Evolutionary conservation across 169 alveolate species (phyloP), one percentile per base, ranked within the genome.

Genomic region (Plasmodium vivax): DNA sequence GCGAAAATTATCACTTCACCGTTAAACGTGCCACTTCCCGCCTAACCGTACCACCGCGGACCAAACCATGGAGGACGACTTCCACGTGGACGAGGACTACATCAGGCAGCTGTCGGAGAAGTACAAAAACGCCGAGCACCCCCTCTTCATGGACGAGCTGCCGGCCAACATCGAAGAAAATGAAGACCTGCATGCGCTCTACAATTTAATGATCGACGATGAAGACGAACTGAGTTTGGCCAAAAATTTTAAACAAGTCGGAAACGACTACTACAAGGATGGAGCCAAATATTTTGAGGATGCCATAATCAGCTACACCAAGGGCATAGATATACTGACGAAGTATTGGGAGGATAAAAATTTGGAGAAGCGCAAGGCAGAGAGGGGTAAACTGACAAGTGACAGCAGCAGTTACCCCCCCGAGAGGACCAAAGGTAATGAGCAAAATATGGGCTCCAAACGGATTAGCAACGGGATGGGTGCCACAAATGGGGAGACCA

Each of bases 131-230:
- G 85, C 82, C 10, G 94, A 90, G 30, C 94, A 90, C 58, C 94
- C 94, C 8, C 73, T 90, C 62, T 90, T 90, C 82, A 90, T 90
- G 94, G 73, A 47, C 58, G 94, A 90, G 8, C 85, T 90, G 6
- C 94, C 94, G 9, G 82, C 62, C 68, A 80, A 90, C 82, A 80
- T 90, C 2, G 94, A 80, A 62, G 94, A 90, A 47, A 90, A 90
- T 80, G 90, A 90, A 79, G 94, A 90, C 41, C 47, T 90, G 68
- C 73, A 32, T 43, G 94, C 94, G 4, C 45, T 90, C 27, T 90
- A 90, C 68, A 90, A 81, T 80, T 80, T 90, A 38, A 90, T 90
- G 82, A 41, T 81, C 4, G 14, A 47, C 47, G 94, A 90, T 58
- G 94, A 90, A 32, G 82, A 90, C 75, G 80, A 54, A 54, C 47